Conservation (phyloP, 768 basidiomycete genomes). For the Inosperma sp. region DNA sequence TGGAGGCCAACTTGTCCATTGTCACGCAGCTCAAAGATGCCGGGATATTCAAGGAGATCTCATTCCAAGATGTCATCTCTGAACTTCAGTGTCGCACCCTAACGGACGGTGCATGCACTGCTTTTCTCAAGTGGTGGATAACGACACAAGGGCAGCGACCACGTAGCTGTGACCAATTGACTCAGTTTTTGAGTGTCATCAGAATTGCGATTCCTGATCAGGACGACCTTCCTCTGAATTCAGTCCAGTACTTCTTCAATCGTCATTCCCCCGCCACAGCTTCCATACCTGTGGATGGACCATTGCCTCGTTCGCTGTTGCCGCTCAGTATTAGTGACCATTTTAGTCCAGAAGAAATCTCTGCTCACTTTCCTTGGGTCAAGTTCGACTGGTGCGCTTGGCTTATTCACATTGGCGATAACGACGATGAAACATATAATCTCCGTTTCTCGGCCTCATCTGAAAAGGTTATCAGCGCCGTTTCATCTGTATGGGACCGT, state of each 20-base stretch:
- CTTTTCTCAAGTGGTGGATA: constrained; percentile 87
- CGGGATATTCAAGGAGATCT: constrained; percentile 66
- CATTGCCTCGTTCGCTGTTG: constrained; percentile 69
- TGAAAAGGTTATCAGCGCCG: constrained; percentile 65
- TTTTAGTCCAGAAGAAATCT: constrained; percentile 49
- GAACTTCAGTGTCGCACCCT: constrained; percentile 74
- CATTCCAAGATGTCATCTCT: constrained; percentile 75
- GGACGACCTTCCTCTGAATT: constrained; percentile 63
- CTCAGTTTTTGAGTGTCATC: constrained; percentile 67
- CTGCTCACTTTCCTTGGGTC: constrained; percentile 63
- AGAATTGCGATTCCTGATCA: constrained; percentile 51
- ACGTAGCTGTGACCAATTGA: constrained; percentile 44
- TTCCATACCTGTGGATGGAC: constrained; percentile 66
- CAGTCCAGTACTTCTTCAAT: constrained; percentile 70
- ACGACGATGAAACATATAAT: constrained; percentile 45
- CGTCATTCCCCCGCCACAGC: constrained; percentile 44
- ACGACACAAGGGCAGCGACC: constrained; percentile 30
- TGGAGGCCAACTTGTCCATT: constrained; percentile 53
- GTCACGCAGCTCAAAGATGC: constrained; percentile 56
- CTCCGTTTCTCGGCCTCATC: constrained; percentile 58
- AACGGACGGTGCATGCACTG: constrained; percentile 65
- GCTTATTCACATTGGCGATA: constrained; percentile 59
- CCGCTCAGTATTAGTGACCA: constrained; percentile 61
- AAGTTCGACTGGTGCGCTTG: constrained; percentile 76
- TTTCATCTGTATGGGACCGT: constrained; percentile 71